Percentiles rank a stretch among this genome's conserved stretches.
phyloP scores from a whole-genome alignment of 371 early-diverging fungal genomes.

The Rhizopus sp. region DNA sequence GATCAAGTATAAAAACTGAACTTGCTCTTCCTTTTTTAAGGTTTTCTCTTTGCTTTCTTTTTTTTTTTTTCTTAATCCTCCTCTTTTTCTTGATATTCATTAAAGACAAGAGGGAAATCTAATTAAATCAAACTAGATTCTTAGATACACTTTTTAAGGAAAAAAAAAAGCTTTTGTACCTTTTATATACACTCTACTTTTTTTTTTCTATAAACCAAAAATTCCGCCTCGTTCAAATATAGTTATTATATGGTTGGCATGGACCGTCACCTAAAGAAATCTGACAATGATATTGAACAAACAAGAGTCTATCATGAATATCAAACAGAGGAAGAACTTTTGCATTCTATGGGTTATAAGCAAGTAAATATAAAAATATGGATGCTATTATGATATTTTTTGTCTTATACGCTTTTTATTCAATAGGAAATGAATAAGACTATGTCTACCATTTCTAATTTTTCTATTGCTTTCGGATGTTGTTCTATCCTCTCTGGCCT shows the following conservation, averaged over 20 bases:
- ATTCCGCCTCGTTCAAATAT: constrained; percentile 10
- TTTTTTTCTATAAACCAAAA: constrained; percentile 12
- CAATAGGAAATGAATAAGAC: constrained; percentile 66
- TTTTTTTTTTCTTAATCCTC: constrained; percentile 7
- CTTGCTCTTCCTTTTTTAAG: constrained; percentile 1
- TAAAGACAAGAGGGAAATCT: not conserved
- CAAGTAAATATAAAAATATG: constrained; percentile 34
- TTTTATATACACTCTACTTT: constrained; percentile 6
- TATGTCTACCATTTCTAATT: constrained; percentile 63
- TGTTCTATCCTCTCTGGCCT: constrained; percentile 65
- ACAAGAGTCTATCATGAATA: constrained; percentile 27
- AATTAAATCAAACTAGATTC: no score
- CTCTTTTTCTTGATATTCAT: not conserved
- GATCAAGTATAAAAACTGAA: constrained; percentile 16
- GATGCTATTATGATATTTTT: not conserved
- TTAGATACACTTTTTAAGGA: not conserved
- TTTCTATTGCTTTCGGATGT: constrained; percentile 66
- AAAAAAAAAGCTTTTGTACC: not conserved
- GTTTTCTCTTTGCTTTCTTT: not conserved
- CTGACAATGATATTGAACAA: constrained; percentile 29
- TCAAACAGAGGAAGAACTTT: constrained; percentile 45
- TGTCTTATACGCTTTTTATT: not conserved
- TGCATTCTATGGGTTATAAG: constrained; percentile 60
- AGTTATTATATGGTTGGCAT: constrained; percentile 29
- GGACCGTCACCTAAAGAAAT: constrained; percentile 20